These are phyloP conservation scores for Penicillium sp. DNA, from an alignment of 2,329 filamentous ascomycete genomes.

Conservation along the genomic window DNA sequence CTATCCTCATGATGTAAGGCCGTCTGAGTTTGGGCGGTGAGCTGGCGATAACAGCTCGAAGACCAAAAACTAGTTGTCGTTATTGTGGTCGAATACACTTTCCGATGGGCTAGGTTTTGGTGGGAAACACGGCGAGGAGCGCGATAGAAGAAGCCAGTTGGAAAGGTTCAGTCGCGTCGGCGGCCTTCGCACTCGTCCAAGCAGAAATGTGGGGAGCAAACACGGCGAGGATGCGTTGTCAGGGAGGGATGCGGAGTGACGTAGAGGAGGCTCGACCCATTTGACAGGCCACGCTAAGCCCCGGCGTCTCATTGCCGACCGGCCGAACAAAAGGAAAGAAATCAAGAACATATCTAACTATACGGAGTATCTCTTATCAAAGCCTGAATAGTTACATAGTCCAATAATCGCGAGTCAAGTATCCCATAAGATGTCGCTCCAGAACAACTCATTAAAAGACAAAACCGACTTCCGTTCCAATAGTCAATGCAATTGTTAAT, in stretches of 20 bases:
- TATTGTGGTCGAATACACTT: slow-evolving; percentile 13
- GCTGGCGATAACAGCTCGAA: slow-evolving; percentile 1
- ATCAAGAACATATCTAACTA: background rate
- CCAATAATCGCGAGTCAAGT: slow-evolving; percentile 14
- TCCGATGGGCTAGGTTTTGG: background rate
- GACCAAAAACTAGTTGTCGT: slow-evolving; percentile 13
- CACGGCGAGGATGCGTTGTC: slow-evolving; percentile 27
- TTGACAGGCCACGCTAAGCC: background rate
- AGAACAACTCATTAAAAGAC: background rate
- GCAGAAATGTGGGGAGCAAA: slow-evolving; percentile 27
- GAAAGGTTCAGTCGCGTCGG: slow-evolving; percentile 16
- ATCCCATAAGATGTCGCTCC: background rate
- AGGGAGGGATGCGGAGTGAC: slow-evolving; percentile 29
- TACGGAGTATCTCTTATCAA: slow-evolving; percentile 5
- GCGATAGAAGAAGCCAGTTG: slow-evolving; percentile 7
- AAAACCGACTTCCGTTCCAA: slow-evolving; percentile 7
- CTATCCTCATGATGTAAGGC: slow-evolving; percentile 33
- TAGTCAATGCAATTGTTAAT: slow-evolving; percentile 6
- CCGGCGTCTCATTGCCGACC: background rate
- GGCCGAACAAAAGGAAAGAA: background rate
- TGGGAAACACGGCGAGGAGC: slow-evolving; percentile 4
- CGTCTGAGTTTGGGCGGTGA: slow-evolving; percentile 23
- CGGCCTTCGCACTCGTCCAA: slow-evolving; percentile 7
- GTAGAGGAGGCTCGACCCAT: slow-evolving; percentile 24
- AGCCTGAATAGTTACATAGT: slow-evolving; percentile 8